Conservation (phyloP, 2,329 filamentous ascomycete genomes). For the Penicillium sumatraense region DNA sequence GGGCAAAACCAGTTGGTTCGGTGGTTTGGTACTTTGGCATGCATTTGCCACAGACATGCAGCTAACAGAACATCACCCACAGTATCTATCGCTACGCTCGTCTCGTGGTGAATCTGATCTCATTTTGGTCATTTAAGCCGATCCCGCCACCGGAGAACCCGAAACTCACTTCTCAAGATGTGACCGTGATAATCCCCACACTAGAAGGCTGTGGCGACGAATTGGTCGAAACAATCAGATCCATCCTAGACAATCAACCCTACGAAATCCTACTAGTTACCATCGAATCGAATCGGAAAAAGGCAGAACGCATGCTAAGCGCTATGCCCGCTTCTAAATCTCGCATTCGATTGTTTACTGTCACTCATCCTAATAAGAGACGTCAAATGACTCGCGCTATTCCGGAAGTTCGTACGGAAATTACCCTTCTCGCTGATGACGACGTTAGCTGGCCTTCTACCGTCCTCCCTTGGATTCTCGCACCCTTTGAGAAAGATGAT, state of each 20-base stretch:
- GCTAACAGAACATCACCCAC: constrained; percentile 3
- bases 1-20: no score
- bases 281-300: constrained; percentile 76
- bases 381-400: constrained; percentile 91
- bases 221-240: constrained; percentile 75
- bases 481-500: constrained; percentile 79
- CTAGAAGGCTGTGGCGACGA: constrained; percentile 87
- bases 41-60: constrained; percentile 2
- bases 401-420: constrained; percentile 77
- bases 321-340: constrained; percentile 62
- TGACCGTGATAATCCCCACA: constrained; percentile 91
- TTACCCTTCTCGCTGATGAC: constrained; percentile 93
- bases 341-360: constrained; percentile 74
- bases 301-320: constrained; percentile 65
- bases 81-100: constrained; percentile 84
- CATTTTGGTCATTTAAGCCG: constrained; percentile 85
- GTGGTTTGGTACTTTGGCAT: background rate
- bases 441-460: constrained; percentile 91
- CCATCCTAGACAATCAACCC: constrained; percentile 58
- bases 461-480: constrained; percentile 87
- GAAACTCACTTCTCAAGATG: constrained; percentile 78
- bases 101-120: constrained; percentile 80
- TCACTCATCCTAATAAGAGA: constrained; percentile 90
- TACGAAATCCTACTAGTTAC: constrained; percentile 82
- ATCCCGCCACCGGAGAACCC: constrained; percentile 81